phyloP scores from a whole-genome alignment of 2,329 filamentous ascomycete genomes.

The Alternaria rosae region DNA sequence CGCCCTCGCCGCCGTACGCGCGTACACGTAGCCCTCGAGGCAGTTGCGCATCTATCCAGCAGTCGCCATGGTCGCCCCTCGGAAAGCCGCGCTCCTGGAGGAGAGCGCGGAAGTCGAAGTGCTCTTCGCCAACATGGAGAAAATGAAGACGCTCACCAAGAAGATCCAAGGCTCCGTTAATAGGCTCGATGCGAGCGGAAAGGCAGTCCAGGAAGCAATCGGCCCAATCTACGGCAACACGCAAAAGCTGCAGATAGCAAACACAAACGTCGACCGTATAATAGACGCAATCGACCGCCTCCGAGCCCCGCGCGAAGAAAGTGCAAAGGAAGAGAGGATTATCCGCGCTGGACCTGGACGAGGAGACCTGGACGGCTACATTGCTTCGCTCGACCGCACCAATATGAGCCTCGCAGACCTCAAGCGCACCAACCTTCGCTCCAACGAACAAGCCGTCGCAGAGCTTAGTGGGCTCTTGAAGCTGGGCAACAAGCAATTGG shows the following conservation, averaged over 20 bases:
- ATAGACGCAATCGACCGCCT: slow-evolving; percentile 87
- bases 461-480: slow-evolving; percentile 81
- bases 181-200: slow-evolving; percentile 84
- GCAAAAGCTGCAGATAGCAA: slow-evolving; percentile 84
- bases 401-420: slow-evolving; percentile 85
- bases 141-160: slow-evolving; percentile 91
- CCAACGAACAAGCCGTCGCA: slow-evolving; percentile 86
- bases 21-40: slow-evolving; percentile 10
- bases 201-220: slow-evolving; percentile 89
- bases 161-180: slow-evolving; percentile 91
- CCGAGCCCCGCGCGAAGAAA: slow-evolving; percentile 89
- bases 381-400: slow-evolving; percentile 87
- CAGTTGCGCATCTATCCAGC: slow-evolving; percentile 26
- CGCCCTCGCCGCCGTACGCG: slow-evolving; percentile 3
- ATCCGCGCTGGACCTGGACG: slow-evolving; percentile 73
- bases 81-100: slow-evolving; percentile 67
- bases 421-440: slow-evolving; percentile 86
- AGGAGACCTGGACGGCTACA: slow-evolving; percentile 81
- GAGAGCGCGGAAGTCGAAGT: slow-evolving; percentile 74
- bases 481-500: slow-evolving; percentile 81
- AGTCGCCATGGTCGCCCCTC: slow-evolving; percentile 60
- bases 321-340: slow-evolving; percentile 88
- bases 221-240: slow-evolving; percentile 94
- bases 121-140: slow-evolving; percentile 77
- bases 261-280: slow-evolving; percentile 86